Percentiles rank a stretch among this genome's conserved stretches.
Conservation (phyloP, 2,329 filamentous ascomycete species). For the Sporothrix luriei region DNA sequence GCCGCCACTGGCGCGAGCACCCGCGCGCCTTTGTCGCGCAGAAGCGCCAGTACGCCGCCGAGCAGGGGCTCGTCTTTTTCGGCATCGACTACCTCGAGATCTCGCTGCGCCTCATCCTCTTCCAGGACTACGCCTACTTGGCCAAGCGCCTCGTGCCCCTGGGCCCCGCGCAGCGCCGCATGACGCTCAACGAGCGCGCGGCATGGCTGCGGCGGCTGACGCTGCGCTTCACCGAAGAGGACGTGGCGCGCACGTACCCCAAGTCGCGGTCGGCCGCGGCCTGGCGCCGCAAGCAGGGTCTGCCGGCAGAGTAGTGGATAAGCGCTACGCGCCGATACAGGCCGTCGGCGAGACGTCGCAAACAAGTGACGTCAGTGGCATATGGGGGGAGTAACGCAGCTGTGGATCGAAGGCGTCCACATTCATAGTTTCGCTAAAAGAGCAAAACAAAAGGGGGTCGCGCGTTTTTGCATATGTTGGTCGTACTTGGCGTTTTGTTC, state of each 20-base stretch:
- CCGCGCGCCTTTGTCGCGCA: slow-evolving; percentile 71
- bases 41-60: slow-evolving; percentile 66
- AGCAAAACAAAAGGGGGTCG: not conserved
- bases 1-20: slow-evolving; percentile 80
- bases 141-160: slow-evolving; percentile 74
- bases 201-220: slow-evolving; percentile 67
- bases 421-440: too few relatives aligned
- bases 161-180: slow-evolving; percentile 63
- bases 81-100: slow-evolving; percentile 82
- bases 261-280: slow-evolving; percentile 35
- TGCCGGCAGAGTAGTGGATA: slow-evolving; percentile 26
- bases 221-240: slow-evolving; percentile 64
- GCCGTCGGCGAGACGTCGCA: not conserved
- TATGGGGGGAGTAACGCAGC: not conserved
- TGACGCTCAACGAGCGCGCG: slow-evolving; percentile 65
- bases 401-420: not conserved
- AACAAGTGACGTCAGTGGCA: not conserved
- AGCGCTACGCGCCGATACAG: not conserved
- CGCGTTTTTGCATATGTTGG: slow-evolving; percentile 3
- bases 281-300: slow-evolving; percentile 34
- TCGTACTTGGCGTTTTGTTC: slow-evolving; percentile 11
- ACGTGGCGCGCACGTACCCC: slow-evolving; percentile 61
- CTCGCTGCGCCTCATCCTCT: slow-evolving; percentile 66
- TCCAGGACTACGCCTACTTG: slow-evolving; percentile 72
- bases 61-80: slow-evolving; percentile 74